Base-by-base conservation (phyloP, 805 yeast genomes). In the Brettanomyces bruxellensis region DNA sequence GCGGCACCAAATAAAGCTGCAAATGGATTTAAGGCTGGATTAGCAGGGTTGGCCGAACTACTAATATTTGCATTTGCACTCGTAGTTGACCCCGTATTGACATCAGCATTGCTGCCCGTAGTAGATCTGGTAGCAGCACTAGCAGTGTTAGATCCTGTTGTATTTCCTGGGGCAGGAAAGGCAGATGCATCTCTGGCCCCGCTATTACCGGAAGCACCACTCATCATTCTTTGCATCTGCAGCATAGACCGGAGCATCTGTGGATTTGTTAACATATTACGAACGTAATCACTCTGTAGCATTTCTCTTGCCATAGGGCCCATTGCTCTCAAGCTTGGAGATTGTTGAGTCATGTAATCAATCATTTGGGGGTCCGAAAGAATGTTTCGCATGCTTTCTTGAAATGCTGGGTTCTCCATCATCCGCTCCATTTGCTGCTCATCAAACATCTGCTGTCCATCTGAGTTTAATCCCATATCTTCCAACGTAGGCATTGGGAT, bases 271-370 rank as follows among this genome's bases (percentile, higher is more conserved):
- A 85, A 52, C 81, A 83, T 79, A 58, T 81, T 82, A 65, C 96
- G 78, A 61, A 90, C 80, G 60, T 79, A 75, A 13, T 91, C 95
- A 60, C 83, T 80, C 64, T 85, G 95, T 56, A 91, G 66, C 81
- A 89, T 73, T 61, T 85, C 79, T 58, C 96, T 77, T 23, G 86
- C 90, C 60, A 84, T 87, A 6, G 96, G 96, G 11, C 95, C 95
- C 89, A 87, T 78, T 4, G 80, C 76, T 50, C 91, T 78, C 58
- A 89, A 71, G 59, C 83, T 89, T 6, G 97, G 96, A 47, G 84
- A 83, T 59, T 84, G 86, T 56, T 79, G 78, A 57, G 89, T 86
- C 72, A 90, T 64, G 60, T 71, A 80, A 55, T 88, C 95, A 43
- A 87, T 61, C 90, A 89, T 83, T 62, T 85, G 90, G 2, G 97